phyloP scores from a whole-genome alignment of 768 basidiomycete genomes.

The Zangia roseola region DNA sequence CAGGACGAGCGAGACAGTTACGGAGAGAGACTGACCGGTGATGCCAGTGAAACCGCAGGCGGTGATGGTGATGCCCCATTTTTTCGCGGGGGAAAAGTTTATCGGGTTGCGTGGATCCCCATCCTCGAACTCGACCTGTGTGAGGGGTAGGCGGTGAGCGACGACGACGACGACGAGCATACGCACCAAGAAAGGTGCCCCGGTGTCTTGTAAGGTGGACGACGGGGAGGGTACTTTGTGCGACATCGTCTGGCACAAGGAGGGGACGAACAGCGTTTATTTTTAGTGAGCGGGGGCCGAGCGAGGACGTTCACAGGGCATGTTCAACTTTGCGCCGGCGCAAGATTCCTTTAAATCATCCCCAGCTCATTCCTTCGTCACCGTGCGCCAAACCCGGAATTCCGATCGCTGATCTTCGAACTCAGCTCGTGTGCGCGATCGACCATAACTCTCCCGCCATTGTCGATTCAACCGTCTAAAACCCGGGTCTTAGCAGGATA shows the following conservation, averaged over 20 bases:
- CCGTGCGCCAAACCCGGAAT: not conserved
- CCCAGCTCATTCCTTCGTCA: slow-evolving; percentile 1
- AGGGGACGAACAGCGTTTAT: not conserved
- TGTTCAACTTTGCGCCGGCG: slow-evolving; percentile 14
- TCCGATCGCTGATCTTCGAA: slow-evolving; percentile 15
- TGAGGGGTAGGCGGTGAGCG: slow-evolving; percentile 2
- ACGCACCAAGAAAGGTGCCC: slow-evolving; percentile 15
- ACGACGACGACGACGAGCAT: not conserved
- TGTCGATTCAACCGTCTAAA: too few species aligned
- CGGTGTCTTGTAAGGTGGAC: slow-evolving; percentile 17
- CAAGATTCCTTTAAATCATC: not conserved
- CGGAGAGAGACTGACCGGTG: slow-evolving; percentile 23
- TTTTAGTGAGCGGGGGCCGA: slow-evolving; percentile 8
- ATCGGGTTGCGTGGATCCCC: slow-evolving; percentile 41
- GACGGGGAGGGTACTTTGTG: slow-evolving; percentile 6
- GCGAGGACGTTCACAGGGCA: slow-evolving; percentile 1
- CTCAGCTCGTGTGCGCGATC: slow-evolving; percentile 7
- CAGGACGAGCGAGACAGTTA: not conserved
- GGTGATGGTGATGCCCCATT: slow-evolving; percentile 41
- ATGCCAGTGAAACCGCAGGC: slow-evolving; percentile 35
- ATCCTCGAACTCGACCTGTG: slow-evolving; percentile 41
- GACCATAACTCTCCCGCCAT: too few species aligned
- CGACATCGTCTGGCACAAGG: slow-evolving; percentile 8
- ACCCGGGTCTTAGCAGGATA: too few species aligned
- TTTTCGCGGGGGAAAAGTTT: slow-evolving; percentile 36